Conservation (phyloP, 768 basidiomycete species). For the Boletus rubescentipes region DNA sequence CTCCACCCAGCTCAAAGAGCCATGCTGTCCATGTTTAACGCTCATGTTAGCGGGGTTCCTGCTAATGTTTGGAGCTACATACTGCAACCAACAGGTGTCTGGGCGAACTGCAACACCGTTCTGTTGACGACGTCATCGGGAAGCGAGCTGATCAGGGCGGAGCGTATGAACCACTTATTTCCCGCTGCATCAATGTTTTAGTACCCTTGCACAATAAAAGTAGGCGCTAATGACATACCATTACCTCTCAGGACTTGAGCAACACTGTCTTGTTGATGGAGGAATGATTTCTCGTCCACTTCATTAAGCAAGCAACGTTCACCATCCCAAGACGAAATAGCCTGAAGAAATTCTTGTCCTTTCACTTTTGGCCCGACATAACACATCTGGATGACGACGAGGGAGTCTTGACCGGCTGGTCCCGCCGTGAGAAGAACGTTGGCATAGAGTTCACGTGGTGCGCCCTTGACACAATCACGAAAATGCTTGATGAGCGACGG, state of each 20-base stretch:
- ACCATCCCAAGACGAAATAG: constrained; percentile 89
- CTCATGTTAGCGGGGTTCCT: neutral
- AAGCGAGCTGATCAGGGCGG: constrained; percentile 76
- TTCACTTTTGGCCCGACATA: constrained; percentile 76
- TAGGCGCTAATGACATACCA: constrained; percentile 43
- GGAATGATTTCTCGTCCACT: constrained; percentile 85
- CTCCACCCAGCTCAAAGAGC: constrained; percentile 90
- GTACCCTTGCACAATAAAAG: neutral
- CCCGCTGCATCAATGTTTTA: constrained; percentile 48
- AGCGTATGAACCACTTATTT: constrained; percentile 90
- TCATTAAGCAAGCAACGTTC: constrained; percentile 86
- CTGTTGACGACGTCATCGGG: constrained; percentile 84
- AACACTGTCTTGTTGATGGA: constrained; percentile 89
- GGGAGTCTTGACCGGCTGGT: constrained; percentile 77
- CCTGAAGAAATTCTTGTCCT: constrained; percentile 73
- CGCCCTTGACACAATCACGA: constrained; percentile 88
- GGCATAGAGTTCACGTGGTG: constrained; percentile 84
- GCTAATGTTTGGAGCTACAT: constrained; percentile 33
- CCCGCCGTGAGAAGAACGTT: constrained; percentile 91
- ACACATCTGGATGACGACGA: constrained; percentile 91
- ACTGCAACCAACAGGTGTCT: constrained; percentile 92
- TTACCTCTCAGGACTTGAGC: constrained; percentile 86
- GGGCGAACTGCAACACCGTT: constrained; percentile 77
- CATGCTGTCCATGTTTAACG: constrained; percentile 54
- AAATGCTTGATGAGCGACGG: constrained; percentile 89